These are phyloP conservation scores for Adansonia madagascariensis DNA, from an alignment of 441 rosid species.

Conservation along the genomic window DNA sequence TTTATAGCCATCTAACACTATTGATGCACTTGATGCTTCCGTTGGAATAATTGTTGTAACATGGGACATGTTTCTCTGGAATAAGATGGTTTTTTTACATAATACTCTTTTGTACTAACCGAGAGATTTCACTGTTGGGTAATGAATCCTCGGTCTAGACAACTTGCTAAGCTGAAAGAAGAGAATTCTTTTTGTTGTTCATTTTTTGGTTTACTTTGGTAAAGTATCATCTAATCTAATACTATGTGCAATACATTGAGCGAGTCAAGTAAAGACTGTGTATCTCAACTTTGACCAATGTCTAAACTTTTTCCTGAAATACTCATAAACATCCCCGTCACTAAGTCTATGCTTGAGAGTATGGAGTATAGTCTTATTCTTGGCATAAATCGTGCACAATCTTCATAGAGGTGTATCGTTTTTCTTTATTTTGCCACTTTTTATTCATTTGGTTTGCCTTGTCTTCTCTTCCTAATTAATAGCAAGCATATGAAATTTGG, in stretches of 20 bases:
- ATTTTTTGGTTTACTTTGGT: background rate
- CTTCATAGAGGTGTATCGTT: background rate
- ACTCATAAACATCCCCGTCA: background rate
- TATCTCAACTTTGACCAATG: background rate
- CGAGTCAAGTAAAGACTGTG: background rate
- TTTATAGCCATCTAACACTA: background rate
- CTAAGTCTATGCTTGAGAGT: background rate
- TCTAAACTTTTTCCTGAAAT: background rate
- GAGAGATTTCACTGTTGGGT: background rate
- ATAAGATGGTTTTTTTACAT: background rate
- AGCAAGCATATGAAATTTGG: constrained; percentile 1
- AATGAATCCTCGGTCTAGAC: background rate
- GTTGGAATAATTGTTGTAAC: background rate
- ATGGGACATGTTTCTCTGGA: background rate
- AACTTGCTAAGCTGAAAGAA: background rate
- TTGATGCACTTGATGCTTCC: background rate
- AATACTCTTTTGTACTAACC: background rate
- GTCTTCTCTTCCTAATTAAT: background rate
- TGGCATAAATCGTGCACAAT: background rate
- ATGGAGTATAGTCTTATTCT: background rate
- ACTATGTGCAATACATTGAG: background rate
- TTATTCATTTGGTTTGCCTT: background rate
- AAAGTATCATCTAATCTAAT: background rate
- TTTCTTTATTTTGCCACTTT: background rate
- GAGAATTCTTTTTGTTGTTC: background rate